Conservation (phyloP, 2,329 filamentous ascomycete genomes). For the Cadophora sp. region DNA sequence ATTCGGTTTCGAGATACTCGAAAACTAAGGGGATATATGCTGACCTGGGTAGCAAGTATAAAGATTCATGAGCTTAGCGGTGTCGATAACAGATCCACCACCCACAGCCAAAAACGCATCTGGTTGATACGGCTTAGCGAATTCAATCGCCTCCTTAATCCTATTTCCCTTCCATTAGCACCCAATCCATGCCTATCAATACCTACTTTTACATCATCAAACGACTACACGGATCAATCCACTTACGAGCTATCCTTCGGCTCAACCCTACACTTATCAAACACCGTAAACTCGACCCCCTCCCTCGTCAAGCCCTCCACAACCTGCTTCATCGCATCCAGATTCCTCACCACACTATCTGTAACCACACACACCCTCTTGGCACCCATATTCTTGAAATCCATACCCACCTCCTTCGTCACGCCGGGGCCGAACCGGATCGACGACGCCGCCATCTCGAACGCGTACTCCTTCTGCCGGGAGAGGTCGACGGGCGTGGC, state of each 20-base stretch:
- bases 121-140: constrained; percentile 78
- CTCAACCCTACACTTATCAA: constrained; percentile 81
- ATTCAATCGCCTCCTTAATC: constrained; percentile 87
- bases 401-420: constrained; percentile 97
- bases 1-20: too few species aligned
- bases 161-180: constrained; percentile 51
- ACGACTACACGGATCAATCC: not conserved
- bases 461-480: constrained; percentile 92
- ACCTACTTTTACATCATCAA: not conserved
- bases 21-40: too few species aligned
- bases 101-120: constrained; percentile 95
- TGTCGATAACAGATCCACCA: constrained; percentile 95
- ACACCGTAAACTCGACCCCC: constrained; percentile 82
- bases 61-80: constrained; percentile 97
- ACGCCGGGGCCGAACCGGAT: constrained; percentile 94
- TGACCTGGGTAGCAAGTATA: constrained; percentile 78
- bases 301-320: constrained; percentile 79
- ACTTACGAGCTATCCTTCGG: constrained; percentile 91
- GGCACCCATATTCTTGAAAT: constrained; percentile 88
- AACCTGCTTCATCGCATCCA: constrained; percentile 90
- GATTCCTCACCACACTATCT: constrained; percentile 78
- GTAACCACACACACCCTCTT: constrained; percentile 93
- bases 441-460: constrained; percentile 96
- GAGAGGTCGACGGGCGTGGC: constrained; percentile 79
- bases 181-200: not conserved